Conservation (phyloP, 2,329 filamentous ascomycete species). For the Aspergillus viridinutans region DNA sequence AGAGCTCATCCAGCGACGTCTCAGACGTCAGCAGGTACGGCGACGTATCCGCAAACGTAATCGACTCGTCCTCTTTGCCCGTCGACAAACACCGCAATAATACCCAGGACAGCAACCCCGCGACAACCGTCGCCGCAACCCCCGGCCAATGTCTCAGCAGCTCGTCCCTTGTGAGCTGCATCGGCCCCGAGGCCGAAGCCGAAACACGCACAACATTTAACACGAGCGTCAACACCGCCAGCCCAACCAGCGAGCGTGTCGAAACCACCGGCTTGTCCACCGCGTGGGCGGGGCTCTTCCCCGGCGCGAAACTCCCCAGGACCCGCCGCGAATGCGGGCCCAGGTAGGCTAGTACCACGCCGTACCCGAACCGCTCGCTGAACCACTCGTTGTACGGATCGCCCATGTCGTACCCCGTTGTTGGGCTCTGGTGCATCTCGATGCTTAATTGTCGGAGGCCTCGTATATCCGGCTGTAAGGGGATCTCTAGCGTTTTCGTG, state of each 20-base stretch:
- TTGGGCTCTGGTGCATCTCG: slow-evolving; percentile 56
- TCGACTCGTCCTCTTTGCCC: slow-evolving; percentile 15
- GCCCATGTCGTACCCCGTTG: slow-evolving; percentile 62
- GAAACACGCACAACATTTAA: slow-evolving; percentile 4
- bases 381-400: slow-evolving; percentile 61
- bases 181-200: neutral
- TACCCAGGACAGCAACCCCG: slow-evolving; percentile 2
- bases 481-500: slow-evolving; percentile 47
- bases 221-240: slow-evolving; percentile 6
- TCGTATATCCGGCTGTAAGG: slow-evolving; percentile 51
- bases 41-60: slow-evolving; percentile 31
- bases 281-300: slow-evolving; percentile 23
- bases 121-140: slow-evolving; percentile 4
- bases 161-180: neutral
- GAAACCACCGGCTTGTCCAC: slow-evolving; percentile 1
- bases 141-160: neutral
- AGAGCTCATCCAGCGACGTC: slow-evolving; percentile 65
- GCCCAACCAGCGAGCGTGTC: neutral
- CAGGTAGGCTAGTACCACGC: slow-evolving; percentile 60
- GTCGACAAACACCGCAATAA: neutral
- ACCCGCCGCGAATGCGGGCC: slow-evolving; percentile 58
- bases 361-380: slow-evolving; percentile 60
- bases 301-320: slow-evolving; percentile 57
- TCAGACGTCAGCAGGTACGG: slow-evolving; percentile 70
- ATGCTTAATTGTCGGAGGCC: slow-evolving; percentile 49